Base-by-base conservation (phyloP, 2,329 filamentous ascomycete species). In the Cyphellophora europaea region DNA sequence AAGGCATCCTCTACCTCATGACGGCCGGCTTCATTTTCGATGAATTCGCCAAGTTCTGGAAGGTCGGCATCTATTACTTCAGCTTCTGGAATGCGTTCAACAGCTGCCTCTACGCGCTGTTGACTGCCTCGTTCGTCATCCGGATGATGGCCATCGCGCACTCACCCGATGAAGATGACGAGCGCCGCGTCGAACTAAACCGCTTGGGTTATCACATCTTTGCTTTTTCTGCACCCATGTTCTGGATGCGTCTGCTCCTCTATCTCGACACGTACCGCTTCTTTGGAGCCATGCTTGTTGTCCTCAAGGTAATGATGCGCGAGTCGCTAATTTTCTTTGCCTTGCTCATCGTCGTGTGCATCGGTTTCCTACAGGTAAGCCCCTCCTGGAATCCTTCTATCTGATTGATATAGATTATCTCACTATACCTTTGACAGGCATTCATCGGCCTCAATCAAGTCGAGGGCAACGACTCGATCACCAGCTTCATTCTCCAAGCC, bases 41-140 rank as follows among this genome's bases (percentile, higher is more conserved):
- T 54, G 91, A 96, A 54, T 47, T 79, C 1, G 66, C 78, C 53
- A 98, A 98, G 58, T 74, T 95, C 49, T 94, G 85, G 75, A 98
- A 98, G 57, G 83, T 94, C 11, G 91, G 91, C 6, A 75, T 82
- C 42, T 82, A 82, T 51, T 96, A 96, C 52, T 70, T 98, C 36
- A 81, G 85, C 13, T 98, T 98, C 58, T 96, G 91, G 91, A 95
- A 94, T 52, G 83, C 83, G 15, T 94, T 98, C 67, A 98, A 98
- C 58, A 72, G 74, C 16, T 70, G 80, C 0, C 69, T 98, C 1
- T 98, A 98, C 58, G 60, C 72, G 0, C 67, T 96, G 2, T 67
- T 98, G 19, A 74, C 77, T 0, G 73, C 83, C 3, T 93, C 85
- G 3, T 79, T 98, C 44, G 63, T 83, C 27, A 65, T 88, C 23